These are phyloP conservation scores for Zygoascus ofunaensis DNA, from an alignment of 805 yeast species.

Conservation along the genomic window DNA sequence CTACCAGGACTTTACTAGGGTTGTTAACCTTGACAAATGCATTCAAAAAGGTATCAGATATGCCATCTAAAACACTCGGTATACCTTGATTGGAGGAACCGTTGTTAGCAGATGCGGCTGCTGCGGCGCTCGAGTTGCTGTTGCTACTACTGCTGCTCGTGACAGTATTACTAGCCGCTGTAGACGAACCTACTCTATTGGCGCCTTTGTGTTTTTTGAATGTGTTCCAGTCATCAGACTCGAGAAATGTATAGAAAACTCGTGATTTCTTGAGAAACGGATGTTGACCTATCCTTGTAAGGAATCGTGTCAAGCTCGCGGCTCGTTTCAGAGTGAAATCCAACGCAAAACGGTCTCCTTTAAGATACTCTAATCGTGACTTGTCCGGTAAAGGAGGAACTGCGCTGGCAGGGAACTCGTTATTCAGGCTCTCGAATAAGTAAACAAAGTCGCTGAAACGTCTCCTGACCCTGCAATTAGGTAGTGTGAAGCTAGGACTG, in stretches of 20 bases:
- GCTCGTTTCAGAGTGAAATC: conserved; percentile 81
- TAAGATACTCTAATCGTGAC: conserved; percentile 80
- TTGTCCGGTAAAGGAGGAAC: conserved; percentile 94
- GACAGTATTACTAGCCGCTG: too few relatives aligned
- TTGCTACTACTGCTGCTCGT: neutral
- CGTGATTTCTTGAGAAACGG: conserved; percentile 56
- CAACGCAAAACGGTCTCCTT: conserved; percentile 83
- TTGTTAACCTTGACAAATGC: conserved; percentile 72
- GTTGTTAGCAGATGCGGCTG: conserved; percentile 20
- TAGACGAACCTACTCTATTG: conserved; percentile 2
- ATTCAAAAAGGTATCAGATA: conserved; percentile 88
- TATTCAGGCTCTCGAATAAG: conserved; percentile 60
- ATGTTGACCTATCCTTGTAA: conserved; percentile 65
- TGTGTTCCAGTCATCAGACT: conserved; percentile 65
- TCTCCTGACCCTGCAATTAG: conserved; percentile 51
- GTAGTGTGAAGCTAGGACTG: conserved; percentile 44
- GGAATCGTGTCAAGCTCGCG: conserved; percentile 66
- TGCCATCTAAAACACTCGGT: conserved; percentile 53
- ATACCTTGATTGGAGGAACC: conserved; percentile 23
- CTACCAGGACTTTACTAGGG: conserved; percentile 66
- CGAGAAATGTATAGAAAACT: conserved; percentile 60
- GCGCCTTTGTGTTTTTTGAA: conserved; percentile 31
- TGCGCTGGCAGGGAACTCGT: conserved; percentile 76
- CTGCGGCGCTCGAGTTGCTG: conserved; percentile 6
- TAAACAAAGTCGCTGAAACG: conserved; percentile 82